A percentile compares a stretch with the other conserved stretches of the same genome.
Conservation (phyloP, 2,329 filamentous ascomycete species). For the Colletotrichum liriopes region DNA sequence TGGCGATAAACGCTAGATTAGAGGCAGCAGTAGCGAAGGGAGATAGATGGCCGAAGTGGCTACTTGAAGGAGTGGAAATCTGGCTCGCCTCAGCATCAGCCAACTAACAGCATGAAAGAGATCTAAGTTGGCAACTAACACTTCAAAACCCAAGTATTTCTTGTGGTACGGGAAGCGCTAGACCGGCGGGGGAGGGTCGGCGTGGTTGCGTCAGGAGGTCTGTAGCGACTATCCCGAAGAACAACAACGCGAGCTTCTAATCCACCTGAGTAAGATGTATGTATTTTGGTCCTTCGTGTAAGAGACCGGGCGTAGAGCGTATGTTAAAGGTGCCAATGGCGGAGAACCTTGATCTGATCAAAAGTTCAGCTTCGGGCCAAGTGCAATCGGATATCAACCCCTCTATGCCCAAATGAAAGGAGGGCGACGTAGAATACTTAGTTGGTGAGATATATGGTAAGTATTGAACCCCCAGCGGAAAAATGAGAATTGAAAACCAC, state of each 20-base stretch:
- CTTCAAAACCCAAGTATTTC: background rate
- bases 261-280: background rate
- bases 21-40: background rate
- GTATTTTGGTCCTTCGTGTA: background rate
- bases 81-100: background rate
- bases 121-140: background rate
- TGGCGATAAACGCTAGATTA: background rate
- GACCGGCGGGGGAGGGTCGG: background rate
- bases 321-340: no score
- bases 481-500: no score
- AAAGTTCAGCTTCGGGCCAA: no score
- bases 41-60: background rate
- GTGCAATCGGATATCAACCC: background rate
- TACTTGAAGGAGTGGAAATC: background rate
- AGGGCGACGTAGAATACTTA: background rate
- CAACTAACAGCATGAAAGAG: background rate
- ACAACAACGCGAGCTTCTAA: background rate
- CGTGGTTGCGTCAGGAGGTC: background rate
- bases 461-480: background rate
- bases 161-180: background rate
- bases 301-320: background rate
- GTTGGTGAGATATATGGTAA: background rate
- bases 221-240: background rate
- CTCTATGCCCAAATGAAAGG: background rate
- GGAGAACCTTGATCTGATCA: background rate